phyloP scores from a whole-genome alignment of 495 filamentous ascomycete species.

The Pyrenula massariospora region DNA sequence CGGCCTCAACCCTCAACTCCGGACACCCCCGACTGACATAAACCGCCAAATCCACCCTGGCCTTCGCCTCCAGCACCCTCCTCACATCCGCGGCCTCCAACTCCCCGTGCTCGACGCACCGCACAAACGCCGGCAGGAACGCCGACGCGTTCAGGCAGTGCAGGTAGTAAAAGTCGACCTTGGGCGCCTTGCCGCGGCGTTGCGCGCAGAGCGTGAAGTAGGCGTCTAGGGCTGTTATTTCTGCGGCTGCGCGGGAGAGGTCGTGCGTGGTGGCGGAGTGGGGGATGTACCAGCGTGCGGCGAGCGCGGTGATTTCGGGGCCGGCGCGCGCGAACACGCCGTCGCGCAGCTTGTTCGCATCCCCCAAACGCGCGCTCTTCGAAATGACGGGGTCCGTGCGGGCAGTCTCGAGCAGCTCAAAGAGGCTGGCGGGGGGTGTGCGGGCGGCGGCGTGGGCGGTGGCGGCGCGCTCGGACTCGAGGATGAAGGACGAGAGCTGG shows the following conservation, averaged over 20 bases:
- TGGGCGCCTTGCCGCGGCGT: constrained; percentile 45
- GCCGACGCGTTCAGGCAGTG: constrained; percentile 52
- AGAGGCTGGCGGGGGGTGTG: constrained; percentile 32
- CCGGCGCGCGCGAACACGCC: constrained; percentile 50
- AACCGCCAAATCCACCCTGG: constrained; percentile 53
- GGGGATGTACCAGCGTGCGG: constrained; percentile 45
- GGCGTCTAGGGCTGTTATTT: constrained; percentile 60
- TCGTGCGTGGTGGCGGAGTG: constrained; percentile 27
- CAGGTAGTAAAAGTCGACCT: constrained; percentile 78
- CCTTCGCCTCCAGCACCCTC: constrained; percentile 66
- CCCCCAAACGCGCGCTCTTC: constrained; percentile 32
- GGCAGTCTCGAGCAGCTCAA: constrained; percentile 48
- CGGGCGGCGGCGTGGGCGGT: constrained; percentile 19
- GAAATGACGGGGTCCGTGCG: constrained; percentile 40
- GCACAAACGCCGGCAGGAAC: constrained; percentile 46
- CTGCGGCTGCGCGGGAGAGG: constrained; percentile 54
- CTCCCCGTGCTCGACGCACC: constrained; percentile 14
- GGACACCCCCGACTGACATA: constrained; percentile 52
- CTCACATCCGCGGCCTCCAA: constrained; percentile 35
- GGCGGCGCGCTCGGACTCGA: constrained; percentile 42
- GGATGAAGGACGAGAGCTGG: constrained; percentile 31
- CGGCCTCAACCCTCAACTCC: constrained; percentile 38
- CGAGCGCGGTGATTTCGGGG: constrained; percentile 49
- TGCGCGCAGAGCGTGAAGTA: constrained; percentile 54
- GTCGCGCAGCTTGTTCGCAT: constrained; percentile 53